phyloP scores from a whole-genome alignment of 1,139 yeast genomes.

The Scheffersomyces illinoinensis region DNA sequence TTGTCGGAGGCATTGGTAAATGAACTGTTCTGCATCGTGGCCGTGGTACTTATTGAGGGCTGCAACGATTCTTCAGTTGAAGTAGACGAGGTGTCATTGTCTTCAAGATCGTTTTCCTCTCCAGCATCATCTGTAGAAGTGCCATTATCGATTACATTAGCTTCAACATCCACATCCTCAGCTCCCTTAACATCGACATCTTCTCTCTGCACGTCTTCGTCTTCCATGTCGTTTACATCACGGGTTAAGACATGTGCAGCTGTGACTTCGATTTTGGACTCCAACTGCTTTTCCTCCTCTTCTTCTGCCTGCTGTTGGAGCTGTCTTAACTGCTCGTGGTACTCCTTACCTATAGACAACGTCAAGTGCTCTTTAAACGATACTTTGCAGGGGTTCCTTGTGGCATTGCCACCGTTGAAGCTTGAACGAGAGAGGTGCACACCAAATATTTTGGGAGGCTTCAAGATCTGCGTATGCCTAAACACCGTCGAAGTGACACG shows the following conservation, averaged over 20 bases:
- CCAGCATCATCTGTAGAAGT: slow-evolving; percentile 20
- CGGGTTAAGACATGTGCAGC: slow-evolving; percentile 35
- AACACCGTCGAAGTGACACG: slow-evolving; percentile 62
- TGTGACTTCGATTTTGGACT: slow-evolving; percentile 8
- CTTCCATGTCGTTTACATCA: slow-evolving; percentile 48
- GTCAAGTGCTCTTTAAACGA: slow-evolving; percentile 59
- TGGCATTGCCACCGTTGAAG: slow-evolving; percentile 66
- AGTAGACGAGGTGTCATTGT: slow-evolving; percentile 15
- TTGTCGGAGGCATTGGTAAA: slow-evolving; percentile 2
- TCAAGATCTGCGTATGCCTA: slow-evolving; percentile 59
- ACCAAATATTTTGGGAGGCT: slow-evolving; percentile 70
- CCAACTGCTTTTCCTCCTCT: slow-evolving; percentile 7
- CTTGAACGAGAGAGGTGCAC: slow-evolving; percentile 83
- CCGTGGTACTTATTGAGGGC: slow-evolving; percentile 13
- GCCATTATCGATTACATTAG: slow-evolving; percentile 29
- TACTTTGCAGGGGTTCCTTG: slow-evolving; percentile 78
- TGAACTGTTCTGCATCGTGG: slow-evolving; percentile 14
- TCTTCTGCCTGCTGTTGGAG: slow-evolving; percentile 27
- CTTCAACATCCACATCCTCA: slow-evolving; percentile 20
- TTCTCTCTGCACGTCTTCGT: slow-evolving; percentile 43
- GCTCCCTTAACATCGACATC: slow-evolving; percentile 42
- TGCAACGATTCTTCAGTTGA: slow-evolving; percentile 14
- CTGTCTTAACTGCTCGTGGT: slow-evolving; percentile 38
- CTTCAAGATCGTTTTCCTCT: slow-evolving; percentile 20
- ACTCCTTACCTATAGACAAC: slow-evolving; percentile 50